phyloP scores from a whole-genome alignment of 495 filamentous ascomycete genomes.

The Tirmania nivea region DNA sequence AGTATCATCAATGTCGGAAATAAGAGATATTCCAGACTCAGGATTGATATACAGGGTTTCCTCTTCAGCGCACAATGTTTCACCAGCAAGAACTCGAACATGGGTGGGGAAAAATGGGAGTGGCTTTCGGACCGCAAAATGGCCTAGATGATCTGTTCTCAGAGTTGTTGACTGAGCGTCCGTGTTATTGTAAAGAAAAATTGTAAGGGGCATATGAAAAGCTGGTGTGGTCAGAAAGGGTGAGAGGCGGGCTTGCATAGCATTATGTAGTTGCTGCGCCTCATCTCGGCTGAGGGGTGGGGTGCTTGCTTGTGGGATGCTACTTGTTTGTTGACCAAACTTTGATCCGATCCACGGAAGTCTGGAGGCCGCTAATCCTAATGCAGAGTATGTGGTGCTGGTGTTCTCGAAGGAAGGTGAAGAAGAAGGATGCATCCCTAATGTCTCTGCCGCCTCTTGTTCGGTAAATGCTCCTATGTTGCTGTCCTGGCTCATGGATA shows the following conservation, averaged over 20 bases:
- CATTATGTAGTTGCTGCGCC: conserved; percentile 55
- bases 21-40: conserved; percentile 58
- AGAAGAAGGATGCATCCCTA: neutral
- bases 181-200: conserved; percentile 75
- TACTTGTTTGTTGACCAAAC: conserved; percentile 21
- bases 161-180: conserved; percentile 42
- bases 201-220: conserved; percentile 48
- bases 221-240: conserved; percentile 76
- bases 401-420: conserved; percentile 7
- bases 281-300: conserved; percentile 45
- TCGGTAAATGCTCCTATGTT: conserved; percentile 25
- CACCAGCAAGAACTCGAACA: conserved; percentile 65
- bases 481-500: conserved; percentile 11
- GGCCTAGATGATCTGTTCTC: conserved; percentile 61
- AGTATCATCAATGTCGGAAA: conserved; percentile 96
- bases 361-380: conserved; percentile 9
- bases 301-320: conserved; percentile 29
- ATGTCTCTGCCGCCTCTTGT: conserved; percentile 35
- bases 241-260: conserved; percentile 64
- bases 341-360: conserved; percentile 16
- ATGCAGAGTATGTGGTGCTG: conserved; percentile 10
- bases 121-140: conserved; percentile 56
- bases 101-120: conserved; percentile 82
- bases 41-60: conserved; percentile 54
- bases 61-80: conserved; percentile 58